These are phyloP conservation scores for Spatholobus suberectus DNA, from an alignment of 306 rosid species.

Conservation along the genomic window DNA sequence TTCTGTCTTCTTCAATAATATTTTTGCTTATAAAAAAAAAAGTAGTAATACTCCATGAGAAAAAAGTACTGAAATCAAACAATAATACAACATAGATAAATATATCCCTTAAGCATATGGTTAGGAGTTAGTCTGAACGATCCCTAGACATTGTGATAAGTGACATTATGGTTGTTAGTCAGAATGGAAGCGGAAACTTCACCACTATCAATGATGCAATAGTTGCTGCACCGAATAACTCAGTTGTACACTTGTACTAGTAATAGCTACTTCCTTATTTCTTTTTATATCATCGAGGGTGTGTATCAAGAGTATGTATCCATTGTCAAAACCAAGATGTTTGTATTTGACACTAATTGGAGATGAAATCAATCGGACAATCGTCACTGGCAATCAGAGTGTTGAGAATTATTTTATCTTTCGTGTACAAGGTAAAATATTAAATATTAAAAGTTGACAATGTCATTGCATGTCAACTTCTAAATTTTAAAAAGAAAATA, in stretches of 20 bases:
- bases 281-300: conserved; percentile 58
- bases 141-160: conserved; percentile 49
- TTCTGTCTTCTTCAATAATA: no score
- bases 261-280: conserved; percentile 66
- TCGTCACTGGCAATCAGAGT: conserved; percentile 68
- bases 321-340: no score
- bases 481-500: no score
- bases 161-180: conserved; percentile 65
- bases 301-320: no score
- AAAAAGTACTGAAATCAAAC: conserved; percentile 50
- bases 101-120: no score
- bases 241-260: conserved; percentile 40
- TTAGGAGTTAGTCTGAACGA: no score
- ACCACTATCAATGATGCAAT: conserved; percentile 68
- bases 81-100: no score
- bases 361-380: conserved; percentile 70
- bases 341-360: conserved; percentile 74
- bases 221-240: conserved; percentile 68
- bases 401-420: conserved; percentile 70
- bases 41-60: conserved; percentile 43
- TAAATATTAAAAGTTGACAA: no score
- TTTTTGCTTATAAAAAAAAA: no score
- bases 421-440: no score
- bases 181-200: conserved; percentile 74
- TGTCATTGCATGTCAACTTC: no score